A percentile compares a stretch with the other conserved stretches of the same genome.
Conservation (phyloP, 192 early-diverging fungal species). For the Jimgerdemannia flammicorona region DNA sequence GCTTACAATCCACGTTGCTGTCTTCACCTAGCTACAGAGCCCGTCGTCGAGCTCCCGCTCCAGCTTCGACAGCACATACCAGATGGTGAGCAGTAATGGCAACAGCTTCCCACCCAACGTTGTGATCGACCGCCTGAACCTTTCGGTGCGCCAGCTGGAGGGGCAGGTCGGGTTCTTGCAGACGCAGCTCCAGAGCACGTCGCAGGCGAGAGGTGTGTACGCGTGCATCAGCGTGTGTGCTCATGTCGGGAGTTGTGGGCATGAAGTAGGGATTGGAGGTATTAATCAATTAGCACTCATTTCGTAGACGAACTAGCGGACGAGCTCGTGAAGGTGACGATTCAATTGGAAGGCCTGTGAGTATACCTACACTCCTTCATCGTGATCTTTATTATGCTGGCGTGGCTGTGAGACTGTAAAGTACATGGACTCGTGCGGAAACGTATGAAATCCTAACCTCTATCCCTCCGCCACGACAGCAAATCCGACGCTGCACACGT, state of each 20-base stretch:
- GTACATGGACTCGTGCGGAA: no score
- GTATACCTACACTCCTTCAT: constrained; percentile 5
- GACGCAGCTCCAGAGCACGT: constrained; percentile 58
- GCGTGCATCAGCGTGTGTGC: background rate
- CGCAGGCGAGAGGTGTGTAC: constrained; percentile 50
- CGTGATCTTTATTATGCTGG: background rate
- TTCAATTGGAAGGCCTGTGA: constrained; percentile 62
- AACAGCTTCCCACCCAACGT: constrained; percentile 22
- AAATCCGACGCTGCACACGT: constrained; percentile 24
- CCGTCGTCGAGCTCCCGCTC: constrained; percentile 15
- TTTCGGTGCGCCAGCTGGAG: constrained; percentile 56
- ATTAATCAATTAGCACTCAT: background rate
- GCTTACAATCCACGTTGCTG: background rate
- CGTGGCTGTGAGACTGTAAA: no score
- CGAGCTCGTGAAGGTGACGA: constrained; percentile 64
- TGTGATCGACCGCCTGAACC: constrained; percentile 57
- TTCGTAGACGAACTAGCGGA: constrained; percentile 63
- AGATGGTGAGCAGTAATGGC: constrained; percentile 7
- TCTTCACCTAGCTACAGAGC: background rate
- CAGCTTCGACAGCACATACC: constrained; percentile 21
- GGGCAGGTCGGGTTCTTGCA: constrained; percentile 64
- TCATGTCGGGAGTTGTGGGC: background rate
- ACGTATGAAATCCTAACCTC: background rate
- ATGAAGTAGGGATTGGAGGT: background rate
- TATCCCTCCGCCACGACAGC: background rate